Evolutionary conservation across 2,329 filamentous ascomycete species (phyloP).

Genomic region (Beauveria australis): DNA sequence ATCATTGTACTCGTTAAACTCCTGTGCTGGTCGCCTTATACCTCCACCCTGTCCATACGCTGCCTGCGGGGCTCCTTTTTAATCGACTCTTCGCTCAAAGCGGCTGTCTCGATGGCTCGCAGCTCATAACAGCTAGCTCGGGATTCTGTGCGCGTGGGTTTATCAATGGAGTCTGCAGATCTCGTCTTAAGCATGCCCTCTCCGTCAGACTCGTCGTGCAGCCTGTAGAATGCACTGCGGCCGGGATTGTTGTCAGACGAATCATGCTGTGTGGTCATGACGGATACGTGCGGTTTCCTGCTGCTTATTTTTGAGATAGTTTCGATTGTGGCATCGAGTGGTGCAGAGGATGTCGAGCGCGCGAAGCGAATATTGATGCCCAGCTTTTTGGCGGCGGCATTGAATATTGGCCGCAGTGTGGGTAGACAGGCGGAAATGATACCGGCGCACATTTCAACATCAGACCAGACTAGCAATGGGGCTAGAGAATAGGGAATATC

Average conservation of each 20-base stretch:
- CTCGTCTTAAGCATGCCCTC: background rate
- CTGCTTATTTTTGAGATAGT: constrained; percentile 8
- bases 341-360: background rate
- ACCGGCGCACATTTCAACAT: constrained; percentile 40
- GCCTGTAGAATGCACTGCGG: constrained; percentile 3
- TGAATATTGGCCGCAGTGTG: constrained; percentile 39
- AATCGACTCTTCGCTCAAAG: background rate
- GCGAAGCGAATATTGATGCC: background rate
- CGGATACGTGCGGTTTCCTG: background rate
- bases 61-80: background rate
- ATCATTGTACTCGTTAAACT: background rate
- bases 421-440: constrained; percentile 47
- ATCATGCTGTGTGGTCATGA: constrained; percentile 2
- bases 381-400: constrained; percentile 12
- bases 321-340: background rate
- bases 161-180: background rate
- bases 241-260: background rate
- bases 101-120: background rate
- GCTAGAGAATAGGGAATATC: constrained; percentile 41
- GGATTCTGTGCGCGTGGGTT: background rate
- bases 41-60: background rate
- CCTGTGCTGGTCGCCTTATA: background rate
- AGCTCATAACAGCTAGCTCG: constrained; percentile 6
- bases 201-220: background rate
- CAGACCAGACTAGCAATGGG: constrained; percentile 38